Conservation (phyloP, 108 stramenopile genomes). For the Nitzschia sp. region DNA sequence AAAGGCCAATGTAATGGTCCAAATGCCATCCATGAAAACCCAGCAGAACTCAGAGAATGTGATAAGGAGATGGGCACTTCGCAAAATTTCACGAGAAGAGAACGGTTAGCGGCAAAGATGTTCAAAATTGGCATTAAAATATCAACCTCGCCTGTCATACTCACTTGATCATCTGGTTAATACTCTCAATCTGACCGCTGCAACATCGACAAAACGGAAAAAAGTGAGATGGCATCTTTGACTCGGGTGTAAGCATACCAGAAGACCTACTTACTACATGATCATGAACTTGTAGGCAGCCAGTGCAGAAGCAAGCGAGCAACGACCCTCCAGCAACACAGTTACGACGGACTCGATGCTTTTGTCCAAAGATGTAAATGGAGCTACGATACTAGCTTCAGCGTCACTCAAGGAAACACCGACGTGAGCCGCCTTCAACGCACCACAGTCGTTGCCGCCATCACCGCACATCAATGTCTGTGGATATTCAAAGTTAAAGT, state of each 20-base stretch:
- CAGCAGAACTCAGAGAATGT: constrained; percentile 65
- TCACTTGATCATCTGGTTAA: constrained; percentile 48
- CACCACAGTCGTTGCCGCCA: constrained; percentile 76
- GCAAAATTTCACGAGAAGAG: background rate
- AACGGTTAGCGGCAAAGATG: too few relatives aligned
- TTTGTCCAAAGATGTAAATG: constrained; percentile 72
- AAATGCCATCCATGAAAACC: constrained; percentile 64
- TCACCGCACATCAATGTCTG: constrained; percentile 66
- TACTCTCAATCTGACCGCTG: constrained; percentile 59
- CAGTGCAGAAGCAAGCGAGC: constrained; percentile 61
- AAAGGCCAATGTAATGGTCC: constrained; percentile 61
- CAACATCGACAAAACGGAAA: too few relatives aligned
- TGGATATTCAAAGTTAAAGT: too few relatives aligned
- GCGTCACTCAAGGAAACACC: constrained; percentile 69
- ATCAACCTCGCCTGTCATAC: too few relatives aligned
- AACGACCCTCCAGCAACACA: constrained; percentile 64
- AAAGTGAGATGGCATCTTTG: too few relatives aligned
- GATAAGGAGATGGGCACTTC: constrained; percentile 44
- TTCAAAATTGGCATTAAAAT: too few relatives aligned
- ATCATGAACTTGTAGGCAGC: constrained; percentile 65
- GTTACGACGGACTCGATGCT: constrained; percentile 56
- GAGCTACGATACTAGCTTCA: constrained; percentile 65
- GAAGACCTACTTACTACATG: constrained; percentile 34
- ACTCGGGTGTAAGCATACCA: too few relatives aligned
- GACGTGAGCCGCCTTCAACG: constrained; percentile 63